These are phyloP conservation scores for Talaromyces verruculosus DNA, from an alignment of 2,329 filamentous ascomycete genomes.

Conservation along the genomic window DNA sequence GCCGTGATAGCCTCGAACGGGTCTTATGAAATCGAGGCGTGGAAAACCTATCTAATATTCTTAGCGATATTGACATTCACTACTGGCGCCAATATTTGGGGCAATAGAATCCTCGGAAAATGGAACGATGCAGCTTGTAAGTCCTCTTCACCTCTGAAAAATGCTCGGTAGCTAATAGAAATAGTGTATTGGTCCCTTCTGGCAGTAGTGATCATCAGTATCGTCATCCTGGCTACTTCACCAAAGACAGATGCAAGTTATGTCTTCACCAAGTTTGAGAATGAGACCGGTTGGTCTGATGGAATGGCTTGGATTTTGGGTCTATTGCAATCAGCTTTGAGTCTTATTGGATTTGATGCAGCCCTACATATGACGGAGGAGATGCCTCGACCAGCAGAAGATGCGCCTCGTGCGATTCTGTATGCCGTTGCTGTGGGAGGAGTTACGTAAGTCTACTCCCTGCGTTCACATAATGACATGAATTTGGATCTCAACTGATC, in stretches of 20 bases:
- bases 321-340: not conserved
- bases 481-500: not conserved
- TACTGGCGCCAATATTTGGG: not conserved
- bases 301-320: not conserved
- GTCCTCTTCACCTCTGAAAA: not conserved
- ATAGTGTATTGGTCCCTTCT: not conserved
- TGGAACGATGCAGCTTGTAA: not conserved
- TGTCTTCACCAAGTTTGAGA: not conserved
- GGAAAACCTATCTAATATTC: not conserved
- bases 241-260: not conserved
- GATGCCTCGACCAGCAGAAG: conserved; percentile 3
- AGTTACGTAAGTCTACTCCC: not conserved
- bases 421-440: not conserved
- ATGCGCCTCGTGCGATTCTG: conserved; percentile 6
- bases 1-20: not conserved
- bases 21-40: not conserved
- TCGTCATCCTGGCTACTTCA: not conserved
- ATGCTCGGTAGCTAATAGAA: not conserved
- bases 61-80: not conserved
- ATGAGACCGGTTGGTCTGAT: not conserved
- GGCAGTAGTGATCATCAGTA: not conserved
- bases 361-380: conserved; percentile 11
- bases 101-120: not conserved
- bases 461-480: too few relatives aligned
- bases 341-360: conserved; percentile 3